phyloP scores from a whole-genome alignment of 2,329 filamentous ascomycete species.

The Metarhizium rileyi region DNA sequence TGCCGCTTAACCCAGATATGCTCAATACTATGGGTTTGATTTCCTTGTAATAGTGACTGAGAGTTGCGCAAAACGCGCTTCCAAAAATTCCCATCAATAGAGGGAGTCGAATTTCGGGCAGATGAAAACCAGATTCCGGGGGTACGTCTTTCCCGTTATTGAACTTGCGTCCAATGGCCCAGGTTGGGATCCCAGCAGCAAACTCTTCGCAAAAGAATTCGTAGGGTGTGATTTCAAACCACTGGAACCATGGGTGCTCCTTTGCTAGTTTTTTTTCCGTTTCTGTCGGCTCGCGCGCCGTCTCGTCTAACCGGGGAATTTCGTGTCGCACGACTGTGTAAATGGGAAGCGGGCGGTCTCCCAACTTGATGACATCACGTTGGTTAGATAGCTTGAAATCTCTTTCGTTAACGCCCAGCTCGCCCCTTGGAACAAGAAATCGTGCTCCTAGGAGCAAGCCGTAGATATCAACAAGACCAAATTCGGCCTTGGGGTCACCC shows the following conservation, averaged over 20 bases:
- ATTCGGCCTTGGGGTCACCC: slow-evolving; percentile 59
- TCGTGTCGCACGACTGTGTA: slow-evolving; percentile 95
- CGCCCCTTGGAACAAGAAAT: slow-evolving; percentile 73
- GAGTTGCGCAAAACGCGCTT: slow-evolving; percentile 88
- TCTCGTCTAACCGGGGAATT: slow-evolving; percentile 55
- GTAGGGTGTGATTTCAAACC: slow-evolving; percentile 93
- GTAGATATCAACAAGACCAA: slow-evolving; percentile 90
- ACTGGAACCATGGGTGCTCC: slow-evolving; percentile 86
- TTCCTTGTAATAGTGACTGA: slow-evolving; percentile 94
- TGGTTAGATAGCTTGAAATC: slow-evolving; percentile 93
- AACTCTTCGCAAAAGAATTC: slow-evolving; percentile 95
- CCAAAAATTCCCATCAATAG: slow-evolving; percentile 92
- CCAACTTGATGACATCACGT: slow-evolving; percentile 61
- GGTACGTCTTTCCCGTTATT: slow-evolving; percentile 46
- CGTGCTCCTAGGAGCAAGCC: slow-evolving; percentile 77
- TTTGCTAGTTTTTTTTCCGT: slow-evolving; percentile 37
- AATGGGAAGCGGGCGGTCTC: slow-evolving; percentile 80
- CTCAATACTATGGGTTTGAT: slow-evolving; percentile 72
- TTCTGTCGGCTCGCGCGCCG: slow-evolving; percentile 11
- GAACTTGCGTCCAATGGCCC: slow-evolving; percentile 82
- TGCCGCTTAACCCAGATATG: slow-evolving; percentile 61
- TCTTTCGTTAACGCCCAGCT: slow-evolving; percentile 58
- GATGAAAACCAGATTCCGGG: slow-evolving; percentile 54
- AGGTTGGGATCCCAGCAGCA: slow-evolving; percentile 83
- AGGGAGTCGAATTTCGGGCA: slow-evolving; percentile 78